Evolutionary conservation across 257 asterid genomes (phyloP), one percentile per base, ranked within the genome.

Genomic region (Rauvolfia tetraphylla): DNA sequence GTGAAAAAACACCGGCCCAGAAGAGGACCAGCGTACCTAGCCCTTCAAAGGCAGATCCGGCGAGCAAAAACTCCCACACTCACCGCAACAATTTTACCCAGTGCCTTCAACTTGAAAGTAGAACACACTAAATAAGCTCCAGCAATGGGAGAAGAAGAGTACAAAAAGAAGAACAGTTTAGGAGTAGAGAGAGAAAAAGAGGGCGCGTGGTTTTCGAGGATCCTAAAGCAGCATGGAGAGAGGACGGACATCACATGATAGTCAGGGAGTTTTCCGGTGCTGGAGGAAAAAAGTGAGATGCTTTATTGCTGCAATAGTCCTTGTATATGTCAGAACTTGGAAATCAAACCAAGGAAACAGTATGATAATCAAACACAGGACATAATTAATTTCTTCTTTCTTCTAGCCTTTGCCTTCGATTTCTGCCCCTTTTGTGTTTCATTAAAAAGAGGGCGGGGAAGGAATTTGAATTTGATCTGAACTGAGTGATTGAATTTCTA

Each of bases 191-290:
- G 76, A 51, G 73, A 68, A 51, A 63, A 67, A 76, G 66, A 31
- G 77, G 7, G 84, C 36, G 84, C 79, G 79, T 81, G 81, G 77
- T 44, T 67, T 65, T 63, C 61, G 68, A 74, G 74, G 69, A 77
- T 51, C n/a, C 12, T 71, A 70, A 77, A 56, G 38, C 66, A 61
- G 53, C 31, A 39, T 67, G 85, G 83, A 77, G 84, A 84, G 81
- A 81, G 38, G 51, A 76, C 51, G 79, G 79, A n/a, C 79, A 83
- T 73, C 97, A 92, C 97, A 95, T 92, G 97, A 83, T 84, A 88
- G 92, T 89, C 93, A 86, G 93, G 56, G 29, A 77, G 36, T 56
- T 67, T 83, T 65, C 41, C 83, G 73, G 84, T 80, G 81, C 27
- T 1, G 58, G 33, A 27, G 12, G 33, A 44, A 25, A 70, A 83